Evolutionary conservation across 1,284 basidiomycete genomes (phyloP), one percentile per base, ranked within the genome.

Genomic region (Heimioporus retisporus): DNA sequence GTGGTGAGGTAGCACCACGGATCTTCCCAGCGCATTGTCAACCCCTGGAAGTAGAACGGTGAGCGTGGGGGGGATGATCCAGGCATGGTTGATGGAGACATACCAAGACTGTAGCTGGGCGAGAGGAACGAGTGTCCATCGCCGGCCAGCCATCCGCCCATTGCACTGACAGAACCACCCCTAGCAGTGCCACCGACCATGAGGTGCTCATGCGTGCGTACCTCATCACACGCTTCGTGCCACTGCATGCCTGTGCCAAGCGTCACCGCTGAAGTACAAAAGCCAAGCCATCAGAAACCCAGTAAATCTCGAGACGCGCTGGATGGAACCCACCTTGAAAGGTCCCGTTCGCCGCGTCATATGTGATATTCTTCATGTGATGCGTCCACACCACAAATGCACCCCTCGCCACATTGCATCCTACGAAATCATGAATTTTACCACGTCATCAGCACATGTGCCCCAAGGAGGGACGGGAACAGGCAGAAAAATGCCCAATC

Each of bases 171-270:
- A 2, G 83, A 82, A 51, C 77, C 80, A 19, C 78, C 81, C 0
- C 69, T 61, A 16, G 81, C 79, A 6, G 80, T 31, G 10, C 82
- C 83, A 5, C 82, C 82, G 21, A 84, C 76, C 28, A 85, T 71
- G 55, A 80, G 67, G 19, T 79, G 77, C 0, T 72, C 74, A 11
- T 53, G 6, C 8, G 74, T 68, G 18, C 81, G 72, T 1, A 76
- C 81, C 14, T 79, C 80, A 25, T 72, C 71, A 69, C 83, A 84
- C 0, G 82, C 83, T 63, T 85, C 82, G 43, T 74, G 64, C 81
- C 83, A 86, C 68, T 84, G 81, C 13, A 84, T 83, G 5, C 35
- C 85, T 31, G 82, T 81, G 44, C 79, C 82, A 46, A 86, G 65
- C 11, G 82, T 85, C 18, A 84, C 71, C 67, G 77, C 82, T 73